Conservation (phyloP, 1,284 basidiomycete genomes). For the Ustilago cynodontis region DNA sequence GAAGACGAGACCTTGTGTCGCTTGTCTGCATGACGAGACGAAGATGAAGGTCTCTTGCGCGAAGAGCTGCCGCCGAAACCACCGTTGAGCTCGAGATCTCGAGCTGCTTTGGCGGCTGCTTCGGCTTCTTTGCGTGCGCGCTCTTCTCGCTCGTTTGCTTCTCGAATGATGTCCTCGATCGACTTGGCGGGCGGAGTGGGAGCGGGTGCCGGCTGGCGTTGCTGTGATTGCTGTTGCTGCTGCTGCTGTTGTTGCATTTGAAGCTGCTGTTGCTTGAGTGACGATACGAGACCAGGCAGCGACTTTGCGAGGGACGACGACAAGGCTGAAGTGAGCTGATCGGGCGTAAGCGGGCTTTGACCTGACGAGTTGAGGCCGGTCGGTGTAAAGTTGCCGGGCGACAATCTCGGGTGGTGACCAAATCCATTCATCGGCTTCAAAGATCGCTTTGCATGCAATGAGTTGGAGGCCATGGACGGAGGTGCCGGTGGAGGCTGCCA, state of each 20-base stretch:
- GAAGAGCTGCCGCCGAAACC: slow-evolving; percentile 17
- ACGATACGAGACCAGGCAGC: slow-evolving; percentile 43
- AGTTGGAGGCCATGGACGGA: slow-evolving; percentile 6
- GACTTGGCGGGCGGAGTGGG: slow-evolving; percentile 37
- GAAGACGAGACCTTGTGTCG: slow-evolving; percentile 39
- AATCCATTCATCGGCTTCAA: slow-evolving; percentile 25
- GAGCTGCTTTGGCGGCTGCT: slow-evolving; percentile 37
- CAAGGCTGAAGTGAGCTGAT: slow-evolving; percentile 33
- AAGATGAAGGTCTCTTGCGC: slow-evolving; percentile 40
- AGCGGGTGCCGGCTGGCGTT: slow-evolving; percentile 7
- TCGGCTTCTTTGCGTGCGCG: slow-evolving; percentile 50
- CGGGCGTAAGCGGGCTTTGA: slow-evolving; percentile 40
- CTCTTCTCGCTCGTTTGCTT: slow-evolving; percentile 63
- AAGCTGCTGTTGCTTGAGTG: slow-evolving; percentile 38
- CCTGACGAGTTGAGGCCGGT: slow-evolving; percentile 24
- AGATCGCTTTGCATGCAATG: slow-evolving; percentile 12
- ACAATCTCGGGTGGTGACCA: slow-evolving; percentile 9
- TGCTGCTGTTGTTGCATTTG: slow-evolving; percentile 22
- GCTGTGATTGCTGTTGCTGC: slow-evolving; percentile 15
- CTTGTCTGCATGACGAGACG: slow-evolving; percentile 44
- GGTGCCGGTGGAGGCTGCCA: slow-evolving; percentile 47
- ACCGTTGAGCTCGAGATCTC: slow-evolving; percentile 34
- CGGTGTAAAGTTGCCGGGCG: slow-evolving; percentile 34
- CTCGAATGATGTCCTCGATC: slow-evolving; percentile 67
- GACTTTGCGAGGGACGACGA: slow-evolving; percentile 43